phyloP scores from a whole-genome alignment of 495 filamentous ascomycete genomes.

The Penicillium atrosanguineum region DNA sequence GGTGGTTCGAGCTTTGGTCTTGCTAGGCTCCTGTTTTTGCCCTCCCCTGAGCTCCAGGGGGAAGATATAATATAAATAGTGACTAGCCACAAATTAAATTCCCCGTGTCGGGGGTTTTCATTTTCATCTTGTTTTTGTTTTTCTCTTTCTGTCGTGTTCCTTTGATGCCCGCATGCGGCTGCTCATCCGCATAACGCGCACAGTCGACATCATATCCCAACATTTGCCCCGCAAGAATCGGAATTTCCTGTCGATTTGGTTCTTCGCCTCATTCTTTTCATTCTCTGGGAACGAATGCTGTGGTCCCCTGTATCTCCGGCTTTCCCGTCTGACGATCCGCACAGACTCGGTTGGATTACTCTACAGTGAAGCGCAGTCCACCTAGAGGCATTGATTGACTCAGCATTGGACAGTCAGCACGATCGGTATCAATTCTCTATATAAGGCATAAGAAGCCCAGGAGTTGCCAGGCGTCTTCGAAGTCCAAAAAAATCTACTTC shows the following conservation, averaged over 20 bases:
- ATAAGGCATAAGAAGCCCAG: background rate
- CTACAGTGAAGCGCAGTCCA: background rate
- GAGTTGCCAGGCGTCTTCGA: background rate
- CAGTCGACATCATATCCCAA: constrained; percentile 14
- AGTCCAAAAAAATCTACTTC: too few relatives aligned
- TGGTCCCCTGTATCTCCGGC: background rate
- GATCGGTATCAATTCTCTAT: background rate
- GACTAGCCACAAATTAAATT: background rate
- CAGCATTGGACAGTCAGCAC: background rate
- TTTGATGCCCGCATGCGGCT: constrained; percentile 26
- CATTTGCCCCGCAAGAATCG: constrained; percentile 4
- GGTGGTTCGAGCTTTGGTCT: background rate
- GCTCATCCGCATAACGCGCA: constrained; percentile 14
- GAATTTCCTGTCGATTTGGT: background rate
- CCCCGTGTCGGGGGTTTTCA: background rate
- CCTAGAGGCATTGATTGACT: background rate
- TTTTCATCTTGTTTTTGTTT: constrained; percentile 6
- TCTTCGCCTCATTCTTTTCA: background rate
- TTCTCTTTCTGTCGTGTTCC: constrained; percentile 16
- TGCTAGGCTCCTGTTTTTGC: background rate
- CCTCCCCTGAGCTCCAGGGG: background rate
- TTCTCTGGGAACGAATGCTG: background rate
- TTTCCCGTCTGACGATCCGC: background rate
- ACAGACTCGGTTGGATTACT: background rate
- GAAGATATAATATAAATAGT: constrained; percentile 5